Conservation (phyloP, 495 filamentous ascomycete genomes). For the Halenospora varia region DNA sequence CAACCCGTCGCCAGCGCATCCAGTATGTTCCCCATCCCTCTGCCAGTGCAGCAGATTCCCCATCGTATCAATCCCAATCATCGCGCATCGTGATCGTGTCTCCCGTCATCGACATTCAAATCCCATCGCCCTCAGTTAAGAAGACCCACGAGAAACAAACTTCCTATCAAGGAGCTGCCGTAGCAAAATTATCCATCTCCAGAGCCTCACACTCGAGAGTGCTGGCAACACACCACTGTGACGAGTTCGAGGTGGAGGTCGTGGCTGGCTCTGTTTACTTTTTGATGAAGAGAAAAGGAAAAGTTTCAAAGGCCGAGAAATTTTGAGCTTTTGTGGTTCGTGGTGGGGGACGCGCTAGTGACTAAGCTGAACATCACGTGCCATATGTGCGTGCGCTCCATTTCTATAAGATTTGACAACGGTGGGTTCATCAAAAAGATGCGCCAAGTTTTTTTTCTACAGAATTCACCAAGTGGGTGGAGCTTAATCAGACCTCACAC, state of each 20-base stretch:
- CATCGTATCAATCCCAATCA: background rate
- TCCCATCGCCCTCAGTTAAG: slow-evolving; percentile 25
- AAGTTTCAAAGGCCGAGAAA: slow-evolving; percentile 18
- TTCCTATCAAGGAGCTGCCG: slow-evolving; percentile 27
- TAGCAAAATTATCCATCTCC: slow-evolving; percentile 28
- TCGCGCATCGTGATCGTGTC: slow-evolving; percentile 11
- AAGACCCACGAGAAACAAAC: slow-evolving; percentile 26
- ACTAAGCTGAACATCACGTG: background rate
- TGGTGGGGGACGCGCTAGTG: background rate
- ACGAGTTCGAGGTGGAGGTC: slow-evolving; percentile 54
- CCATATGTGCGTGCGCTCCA: too few species aligned
- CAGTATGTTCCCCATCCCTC: too few species aligned
- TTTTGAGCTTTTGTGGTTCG: slow-evolving; percentile 14
- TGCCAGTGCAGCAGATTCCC: too few species aligned
- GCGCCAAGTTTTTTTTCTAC: too few species aligned
- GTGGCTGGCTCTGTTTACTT: slow-evolving; percentile 61
- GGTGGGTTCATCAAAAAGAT: too few species aligned
- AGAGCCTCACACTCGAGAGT: slow-evolving; percentile 46
- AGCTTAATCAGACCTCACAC: too few species aligned
- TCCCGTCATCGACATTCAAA: slow-evolving; percentile 28
- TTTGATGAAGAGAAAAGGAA: slow-evolving; percentile 47
- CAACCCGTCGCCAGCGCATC: too few species aligned
- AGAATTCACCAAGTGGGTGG: too few species aligned
- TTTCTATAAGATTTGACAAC: too few species aligned
- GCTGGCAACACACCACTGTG: slow-evolving; percentile 64